Conservation (phyloP, 2,329 filamentous ascomycete genomes). For the Seiridium cupressi region DNA sequence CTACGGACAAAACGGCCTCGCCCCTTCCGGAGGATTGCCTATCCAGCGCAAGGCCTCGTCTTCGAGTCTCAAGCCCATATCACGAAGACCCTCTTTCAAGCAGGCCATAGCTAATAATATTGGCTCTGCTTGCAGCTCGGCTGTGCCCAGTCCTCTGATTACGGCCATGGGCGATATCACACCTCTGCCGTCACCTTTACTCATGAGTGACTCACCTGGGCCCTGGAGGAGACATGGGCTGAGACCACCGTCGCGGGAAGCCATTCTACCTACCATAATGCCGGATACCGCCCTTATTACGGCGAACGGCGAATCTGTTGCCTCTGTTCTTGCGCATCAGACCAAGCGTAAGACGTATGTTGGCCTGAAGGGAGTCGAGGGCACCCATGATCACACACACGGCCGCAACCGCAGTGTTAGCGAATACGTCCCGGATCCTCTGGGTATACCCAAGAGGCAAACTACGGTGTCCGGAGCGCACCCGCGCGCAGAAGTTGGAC, state of each 20-base stretch:
- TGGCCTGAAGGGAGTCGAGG: conserved; percentile 34
- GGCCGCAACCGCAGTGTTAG: conserved; percentile 80
- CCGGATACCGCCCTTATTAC: conserved; percentile 49
- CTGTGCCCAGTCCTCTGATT: conserved; percentile 71
- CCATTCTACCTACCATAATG: conserved; percentile 31
- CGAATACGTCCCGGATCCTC: conserved; percentile 77
- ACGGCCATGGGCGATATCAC: conserved; percentile 77
- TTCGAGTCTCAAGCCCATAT: conserved; percentile 49
- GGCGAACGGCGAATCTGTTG: conserved; percentile 50
- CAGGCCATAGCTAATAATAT: conserved; percentile 50
- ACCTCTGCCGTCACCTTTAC: conserved; percentile 73
- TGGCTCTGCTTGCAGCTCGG: conserved; percentile 61
- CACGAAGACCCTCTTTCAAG: conserved; percentile 61
- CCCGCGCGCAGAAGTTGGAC: conserved; percentile 35
- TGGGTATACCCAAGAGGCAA: conserved; percentile 68
- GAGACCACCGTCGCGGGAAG: conserved; percentile 47
- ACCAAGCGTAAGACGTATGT: conserved; percentile 58
- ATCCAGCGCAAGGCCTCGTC: conserved; percentile 36
- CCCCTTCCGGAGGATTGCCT: conserved; percentile 23
- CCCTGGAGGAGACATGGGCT: conserved; percentile 59
- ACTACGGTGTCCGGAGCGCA: conserved; percentile 69
- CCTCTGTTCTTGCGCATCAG: conserved; percentile 48
- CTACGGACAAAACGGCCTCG: conserved; percentile 27
- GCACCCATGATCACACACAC: conserved; percentile 41
- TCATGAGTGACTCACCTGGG: conserved; percentile 63